Conservation (phyloP, 768 basidiomycete genomes). For the Leccinum subtestaceum region DNA sequence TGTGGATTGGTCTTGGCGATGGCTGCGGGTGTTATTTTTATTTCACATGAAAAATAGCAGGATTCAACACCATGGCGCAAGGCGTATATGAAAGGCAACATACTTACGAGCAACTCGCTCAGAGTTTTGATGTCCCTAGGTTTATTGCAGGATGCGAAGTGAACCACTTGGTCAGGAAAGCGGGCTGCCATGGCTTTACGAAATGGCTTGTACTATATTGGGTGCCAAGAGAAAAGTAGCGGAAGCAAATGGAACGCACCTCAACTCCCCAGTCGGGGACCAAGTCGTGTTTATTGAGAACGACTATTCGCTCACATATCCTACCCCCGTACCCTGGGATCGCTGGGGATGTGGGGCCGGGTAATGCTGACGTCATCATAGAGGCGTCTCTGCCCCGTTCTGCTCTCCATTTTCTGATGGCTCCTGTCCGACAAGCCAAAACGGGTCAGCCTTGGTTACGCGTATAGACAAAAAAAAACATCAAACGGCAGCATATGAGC, state of each 20-base stretch:
- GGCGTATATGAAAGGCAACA: conserved; percentile 33
- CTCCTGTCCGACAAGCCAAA: conserved; percentile 40
- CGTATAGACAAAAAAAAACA: conserved; percentile 11
- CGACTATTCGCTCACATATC: conserved; percentile 81
- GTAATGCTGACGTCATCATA: conserved; percentile 37
- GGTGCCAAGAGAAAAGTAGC: conserved; percentile 1
- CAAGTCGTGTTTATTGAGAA: conserved; percentile 91
- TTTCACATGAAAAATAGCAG: neutral
- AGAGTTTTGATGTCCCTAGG: conserved; percentile 62
- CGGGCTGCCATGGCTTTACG: conserved; percentile 64
- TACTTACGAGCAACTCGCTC: conserved; percentile 71
- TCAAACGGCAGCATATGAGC: conserved; percentile 2
- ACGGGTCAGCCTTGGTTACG: conserved; percentile 7
- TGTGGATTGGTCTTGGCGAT: conserved; percentile 69
- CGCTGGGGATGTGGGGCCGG: conserved; percentile 6
- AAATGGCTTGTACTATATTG: conserved; percentile 56
- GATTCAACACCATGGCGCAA: neutral
- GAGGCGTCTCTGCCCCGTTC: conserved; percentile 60
- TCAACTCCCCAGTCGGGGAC: conserved; percentile 86
- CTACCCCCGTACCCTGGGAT: conserved; percentile 25
- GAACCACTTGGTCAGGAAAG: conserved; percentile 64
- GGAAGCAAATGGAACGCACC: conserved; percentile 41
- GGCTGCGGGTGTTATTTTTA: conserved; percentile 38
- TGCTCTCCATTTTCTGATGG: conserved; percentile 63
- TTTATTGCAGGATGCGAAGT: conserved; percentile 73